phyloP scores from a whole-genome alignment of 805 yeast species.

The Pachysolen tannophilus region DNA sequence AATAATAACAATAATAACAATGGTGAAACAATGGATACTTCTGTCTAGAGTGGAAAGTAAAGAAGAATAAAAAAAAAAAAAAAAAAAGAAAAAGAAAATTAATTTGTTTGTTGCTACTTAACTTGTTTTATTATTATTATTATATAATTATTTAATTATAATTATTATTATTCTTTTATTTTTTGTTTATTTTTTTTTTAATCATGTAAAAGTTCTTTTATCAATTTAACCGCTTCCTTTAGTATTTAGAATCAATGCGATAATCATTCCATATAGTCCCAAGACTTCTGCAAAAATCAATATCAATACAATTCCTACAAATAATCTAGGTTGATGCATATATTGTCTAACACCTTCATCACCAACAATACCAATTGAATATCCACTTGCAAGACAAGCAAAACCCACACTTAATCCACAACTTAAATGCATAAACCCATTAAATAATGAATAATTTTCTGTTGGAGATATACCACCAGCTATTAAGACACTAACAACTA shows the following conservation, averaged over 20 bases:
- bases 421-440: slow-evolving; percentile 97
- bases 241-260: slow-evolving; percentile 87
- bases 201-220: background rate
- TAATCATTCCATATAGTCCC: slow-evolving; percentile 96
- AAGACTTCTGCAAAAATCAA: slow-evolving; percentile 98
- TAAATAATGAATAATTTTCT: slow-evolving; percentile 75
- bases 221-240: slow-evolving; percentile 56
- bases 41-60: too few species aligned
- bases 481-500: slow-evolving; percentile 92
- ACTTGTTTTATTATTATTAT: background rate
- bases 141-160: background rate
- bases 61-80: too few species aligned
- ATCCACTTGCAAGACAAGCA: slow-evolving; percentile 94
- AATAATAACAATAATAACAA: slow-evolving; percentile 9
- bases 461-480: slow-evolving; percentile 84
- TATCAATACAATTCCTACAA: slow-evolving; percentile 97
- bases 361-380: slow-evolving; percentile 98
- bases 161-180: background rate
- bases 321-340: slow-evolving; percentile 96
- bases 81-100: slow-evolving; percentile 18
- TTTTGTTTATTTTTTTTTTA: background rate
- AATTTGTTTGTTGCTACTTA: background rate
- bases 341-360: slow-evolving; percentile 99
- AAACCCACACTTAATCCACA: slow-evolving; percentile 96
- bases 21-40: slow-evolving; percentile 31